These are phyloP conservation scores for Irpex sp. DNA, from an alignment of 1,284 basidiomycete species.

Conservation along the genomic window DNA sequence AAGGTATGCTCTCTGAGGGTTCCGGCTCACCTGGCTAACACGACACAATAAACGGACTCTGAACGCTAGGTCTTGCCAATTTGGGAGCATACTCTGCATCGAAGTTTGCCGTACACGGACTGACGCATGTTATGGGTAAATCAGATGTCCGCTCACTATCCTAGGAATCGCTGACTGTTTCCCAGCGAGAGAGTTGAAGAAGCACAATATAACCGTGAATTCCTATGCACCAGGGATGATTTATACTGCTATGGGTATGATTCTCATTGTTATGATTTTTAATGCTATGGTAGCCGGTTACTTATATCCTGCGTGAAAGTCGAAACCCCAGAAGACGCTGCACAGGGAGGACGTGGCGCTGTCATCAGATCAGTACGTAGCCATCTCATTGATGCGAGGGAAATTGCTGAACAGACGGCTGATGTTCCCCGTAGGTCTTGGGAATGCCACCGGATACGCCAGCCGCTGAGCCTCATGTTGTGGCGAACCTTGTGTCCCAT, in stretches of 20 bases:
- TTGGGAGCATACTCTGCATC: conserved; percentile 30
- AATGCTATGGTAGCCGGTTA: too few relatives aligned
- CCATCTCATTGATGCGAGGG: not conserved
- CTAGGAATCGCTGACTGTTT: not conserved
- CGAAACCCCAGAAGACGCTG: not conserved
- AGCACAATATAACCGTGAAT: conserved; percentile 8
- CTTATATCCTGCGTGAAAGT: too few relatives aligned
- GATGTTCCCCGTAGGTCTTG: not conserved
- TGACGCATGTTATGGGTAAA: conserved; percentile 22
- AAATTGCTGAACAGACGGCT: not conserved
- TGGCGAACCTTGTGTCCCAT: not conserved
- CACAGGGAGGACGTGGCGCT: not conserved
- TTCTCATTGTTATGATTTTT: too few relatives aligned
- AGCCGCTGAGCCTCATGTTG: not conserved
- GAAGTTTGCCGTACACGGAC: conserved; percentile 40
- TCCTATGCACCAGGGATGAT: conserved; percentile 7
- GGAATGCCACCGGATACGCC: not conserved
- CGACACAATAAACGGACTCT: not conserved
- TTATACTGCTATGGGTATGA: conserved; percentile 1
- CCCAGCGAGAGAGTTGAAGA: conserved; percentile 1
- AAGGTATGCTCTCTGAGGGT: not conserved
- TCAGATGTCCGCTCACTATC: not conserved
- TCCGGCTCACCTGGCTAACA: not conserved
- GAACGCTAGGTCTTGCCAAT: not conserved
- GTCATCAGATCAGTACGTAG: not conserved